phyloP scores from a whole-genome alignment of 73 alveolate species.

The Paramecium primaurelia region DNA sequence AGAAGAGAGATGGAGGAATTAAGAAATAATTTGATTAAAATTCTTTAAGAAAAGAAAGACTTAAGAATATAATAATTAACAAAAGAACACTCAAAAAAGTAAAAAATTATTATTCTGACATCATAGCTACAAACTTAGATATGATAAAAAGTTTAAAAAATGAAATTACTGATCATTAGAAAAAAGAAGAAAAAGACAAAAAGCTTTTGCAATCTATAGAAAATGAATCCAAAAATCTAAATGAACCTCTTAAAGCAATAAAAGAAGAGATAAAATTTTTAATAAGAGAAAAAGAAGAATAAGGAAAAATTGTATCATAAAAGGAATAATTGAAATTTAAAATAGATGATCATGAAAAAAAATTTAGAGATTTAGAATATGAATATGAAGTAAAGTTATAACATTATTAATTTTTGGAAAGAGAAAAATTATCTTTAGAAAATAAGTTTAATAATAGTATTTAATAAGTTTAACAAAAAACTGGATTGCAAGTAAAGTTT shows the following conservation, averaged over 20 bases:
- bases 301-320: too few relatives aligned
- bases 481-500: conserved; percentile 75
- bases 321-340: too few relatives aligned
- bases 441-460: conserved; percentile 82
- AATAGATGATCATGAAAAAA: too few relatives aligned
- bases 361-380: too few relatives aligned
- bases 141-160: conserved; percentile 90
- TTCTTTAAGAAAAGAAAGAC: conserved; percentile 89
- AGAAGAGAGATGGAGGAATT: conserved; percentile 94
- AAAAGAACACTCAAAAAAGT: conserved; percentile 87
- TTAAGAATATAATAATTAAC: conserved; percentile 88
- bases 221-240: conserved; percentile 65
- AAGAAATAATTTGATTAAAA: conserved; percentile 80
- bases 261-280: conserved; percentile 68
- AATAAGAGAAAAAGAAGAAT: not conserved
- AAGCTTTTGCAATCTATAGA: conserved; percentile 72
- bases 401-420: conserved; percentile 83
- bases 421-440: conserved; percentile 88
- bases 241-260: conserved; percentile 86
- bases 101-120: conserved; percentile 92
- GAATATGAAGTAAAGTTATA: too few relatives aligned
- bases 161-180: conserved; percentile 83
- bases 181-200: conserved; percentile 75
- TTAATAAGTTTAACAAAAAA: conserved; percentile 89
- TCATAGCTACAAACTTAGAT: conserved; percentile 92